These are phyloP conservation scores for Neonectria sp. DNA, from an alignment of 2,329 filamentous ascomycete genomes.

Conservation along the genomic window DNA sequence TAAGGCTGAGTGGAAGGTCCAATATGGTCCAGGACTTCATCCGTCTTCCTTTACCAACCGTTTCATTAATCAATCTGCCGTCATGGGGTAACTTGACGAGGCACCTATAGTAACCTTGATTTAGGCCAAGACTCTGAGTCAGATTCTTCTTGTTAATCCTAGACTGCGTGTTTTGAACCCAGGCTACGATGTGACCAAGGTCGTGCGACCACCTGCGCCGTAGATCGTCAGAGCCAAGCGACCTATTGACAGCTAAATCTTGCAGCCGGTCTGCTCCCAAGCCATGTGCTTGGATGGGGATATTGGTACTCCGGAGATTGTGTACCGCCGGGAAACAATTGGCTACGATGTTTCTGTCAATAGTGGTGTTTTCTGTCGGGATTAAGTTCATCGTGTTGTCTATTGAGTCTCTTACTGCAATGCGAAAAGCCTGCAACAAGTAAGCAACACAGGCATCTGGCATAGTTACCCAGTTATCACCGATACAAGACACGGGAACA, in stretches of 20 bases:
- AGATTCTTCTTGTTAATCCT: background rate
- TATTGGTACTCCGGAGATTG: background rate
- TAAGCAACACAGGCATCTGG: background rate
- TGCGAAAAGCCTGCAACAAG: background rate
- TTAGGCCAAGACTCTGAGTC: background rate
- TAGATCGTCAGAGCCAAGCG: background rate
- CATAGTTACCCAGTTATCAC: background rate
- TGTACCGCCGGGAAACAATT: slow-evolving; percentile 5
- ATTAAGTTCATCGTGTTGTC: background rate
- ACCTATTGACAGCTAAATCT: background rate
- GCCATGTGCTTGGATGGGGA: background rate
- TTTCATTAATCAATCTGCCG: background rate
- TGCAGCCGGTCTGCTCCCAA: background rate
- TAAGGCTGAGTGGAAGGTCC: background rate
- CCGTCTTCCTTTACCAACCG: background rate
- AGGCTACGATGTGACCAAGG: slow-evolving; percentile 11
- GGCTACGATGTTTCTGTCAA: background rate
- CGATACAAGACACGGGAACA: background rate
- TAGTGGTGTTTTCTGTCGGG: background rate
- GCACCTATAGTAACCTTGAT: background rate
- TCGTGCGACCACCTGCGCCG: slow-evolving; percentile 4
- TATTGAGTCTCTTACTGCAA: background rate
- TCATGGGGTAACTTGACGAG: background rate
- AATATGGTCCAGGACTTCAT: background rate
- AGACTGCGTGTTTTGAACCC: slow-evolving; percentile 11